A percentile compares a stretch with the other conserved stretches of the same genome.
phyloP scores from a whole-genome alignment of 495 filamentous ascomycete genomes.

The Pseudomonodictys pantanalensis region DNA sequence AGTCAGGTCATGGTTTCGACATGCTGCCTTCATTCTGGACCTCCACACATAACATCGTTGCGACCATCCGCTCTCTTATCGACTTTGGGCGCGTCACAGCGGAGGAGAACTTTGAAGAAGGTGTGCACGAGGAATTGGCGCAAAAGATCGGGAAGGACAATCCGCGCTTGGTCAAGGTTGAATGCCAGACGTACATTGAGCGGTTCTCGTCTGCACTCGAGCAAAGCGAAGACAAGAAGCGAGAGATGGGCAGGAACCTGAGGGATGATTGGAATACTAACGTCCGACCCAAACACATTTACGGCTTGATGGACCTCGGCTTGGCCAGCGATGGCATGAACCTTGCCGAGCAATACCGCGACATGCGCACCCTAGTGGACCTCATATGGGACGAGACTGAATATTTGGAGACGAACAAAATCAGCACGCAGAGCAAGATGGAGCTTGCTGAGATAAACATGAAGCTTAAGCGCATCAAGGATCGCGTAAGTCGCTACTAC shows the following conservation, averaged over 20 bases:
- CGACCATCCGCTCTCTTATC: slow-evolving; percentile 54
- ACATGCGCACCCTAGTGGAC: slow-evolving; percentile 41
- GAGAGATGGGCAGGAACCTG: slow-evolving; percentile 48
- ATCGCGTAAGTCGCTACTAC: slow-evolving; percentile 37
- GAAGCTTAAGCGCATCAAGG: slow-evolving; percentile 26
- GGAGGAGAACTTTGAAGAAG: slow-evolving; percentile 26
- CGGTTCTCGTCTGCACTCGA: slow-evolving; percentile 58
- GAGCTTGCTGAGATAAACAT: slow-evolving; percentile 21
- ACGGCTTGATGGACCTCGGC: slow-evolving; percentile 65
- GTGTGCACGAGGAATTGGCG: slow-evolving; percentile 11
- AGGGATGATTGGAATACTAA: slow-evolving; percentile 49
- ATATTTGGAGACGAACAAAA: slow-evolving; percentile 9
- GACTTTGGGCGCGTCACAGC: slow-evolving; percentile 43
- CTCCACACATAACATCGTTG: slow-evolving; percentile 58
- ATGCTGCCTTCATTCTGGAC: slow-evolving; percentile 80
- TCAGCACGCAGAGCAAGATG: slow-evolving; percentile 21
- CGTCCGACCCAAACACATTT: slow-evolving; percentile 57
- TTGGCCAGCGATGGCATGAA: slow-evolving; percentile 58
- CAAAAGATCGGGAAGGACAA: slow-evolving; percentile 53
- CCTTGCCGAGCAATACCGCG: slow-evolving; percentile 64
- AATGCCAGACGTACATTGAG: slow-evolving; percentile 61
- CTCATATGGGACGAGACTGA: slow-evolving; percentile 33
- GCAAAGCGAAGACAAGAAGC: slow-evolving; percentile 48
- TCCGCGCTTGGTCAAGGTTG: slow-evolving; percentile 54
- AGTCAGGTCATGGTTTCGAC: slow-evolving; percentile 51